phyloP scores from a whole-genome alignment of 2,329 filamentous ascomycete genomes.

The Ophiosphaerella korrae region DNA sequence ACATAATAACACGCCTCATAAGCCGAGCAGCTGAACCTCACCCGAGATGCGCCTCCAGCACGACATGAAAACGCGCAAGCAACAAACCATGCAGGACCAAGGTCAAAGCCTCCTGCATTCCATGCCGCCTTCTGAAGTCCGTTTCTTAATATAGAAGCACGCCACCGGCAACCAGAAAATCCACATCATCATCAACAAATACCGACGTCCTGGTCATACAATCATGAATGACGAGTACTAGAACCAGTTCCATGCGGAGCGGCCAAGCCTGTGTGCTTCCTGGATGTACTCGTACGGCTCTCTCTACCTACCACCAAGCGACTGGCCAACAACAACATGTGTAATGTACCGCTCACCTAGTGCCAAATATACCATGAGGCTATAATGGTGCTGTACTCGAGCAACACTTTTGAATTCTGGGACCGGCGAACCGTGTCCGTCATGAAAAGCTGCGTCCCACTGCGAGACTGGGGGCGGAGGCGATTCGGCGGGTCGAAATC shows the following conservation, averaged over 20 bases:
- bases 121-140: conserved; percentile 4
- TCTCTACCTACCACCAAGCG: conserved; percentile 10
- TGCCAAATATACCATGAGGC: conserved; percentile 9
- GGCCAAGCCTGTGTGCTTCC: conserved; percentile 7
- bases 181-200: conserved; percentile 13
- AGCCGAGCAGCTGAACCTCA: neutral
- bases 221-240: conserved; percentile 11
- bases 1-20: neutral
- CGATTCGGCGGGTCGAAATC: conserved; percentile 3
- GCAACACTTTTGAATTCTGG: conserved; percentile 12
- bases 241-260: conserved; percentile 5
- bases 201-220: conserved; percentile 8
- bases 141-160: conserved; percentile 11
- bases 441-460: neutral
- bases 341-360: conserved; percentile 2
- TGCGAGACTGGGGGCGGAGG: neutral
- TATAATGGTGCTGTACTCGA: conserved; percentile 3
- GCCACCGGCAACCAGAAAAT: conserved; percentile 8
- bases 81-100: neutral
- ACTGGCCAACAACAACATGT: conserved; percentile 10
- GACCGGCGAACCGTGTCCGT: conserved; percentile 2
- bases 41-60: neutral
- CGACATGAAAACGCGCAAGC: neutral
- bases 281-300: conserved; percentile 14
- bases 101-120: conserved; percentile 1